Base-by-base conservation (phyloP, 768 basidiomycete genomes). In the Russula ochroleuca region DNA sequence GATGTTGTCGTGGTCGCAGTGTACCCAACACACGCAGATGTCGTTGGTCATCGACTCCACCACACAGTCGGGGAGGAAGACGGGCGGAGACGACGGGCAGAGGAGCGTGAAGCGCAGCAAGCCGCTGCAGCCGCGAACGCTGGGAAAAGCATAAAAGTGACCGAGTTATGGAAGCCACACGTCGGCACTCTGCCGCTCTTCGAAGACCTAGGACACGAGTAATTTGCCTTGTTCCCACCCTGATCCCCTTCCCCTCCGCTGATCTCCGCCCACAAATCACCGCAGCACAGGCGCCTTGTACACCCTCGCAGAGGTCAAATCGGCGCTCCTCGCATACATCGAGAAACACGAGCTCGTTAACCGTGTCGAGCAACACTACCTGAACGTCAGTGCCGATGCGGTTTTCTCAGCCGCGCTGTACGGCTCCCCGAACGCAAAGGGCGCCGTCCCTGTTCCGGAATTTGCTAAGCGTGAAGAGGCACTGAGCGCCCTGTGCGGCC, bases 121-220 rank as follows among this genome's bases (percentile, higher is more conserved):
- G 84, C 85, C 57, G 82, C 80, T 50, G 80, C 80, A 54, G 80
- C 77, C 62, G 78, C 77, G 62, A 81, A 76, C 64, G 74, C 70
- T 17, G 76, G 76, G 70, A 78, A 75, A 57, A 78, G 72, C 31
- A 74, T 92, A 25, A 79, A 76, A 17, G 77, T 94, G 37, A 81
- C 73, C 37, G 90, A 92, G 71, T 67, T 89, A 33, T 94, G 86
- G 86, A 94, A 90, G 68, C 90, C 92, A 11, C 81, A 85, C 70
- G 79, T 80, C 45, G 68, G 70, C 6, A 85, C 82, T 1, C 66
- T 82, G 2, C 73, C 74, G 7, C 80, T 93, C 62, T 92, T 94
- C 72, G 79, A 84, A 50, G 83, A 77, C 2, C 79, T 85, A 47
- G 85, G 82, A 33, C 80, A 79, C 61, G 83, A 82, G 92, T 90